Conservation (phyloP, 2,329 filamentous ascomycete species). For the Nemania diffusa region DNA sequence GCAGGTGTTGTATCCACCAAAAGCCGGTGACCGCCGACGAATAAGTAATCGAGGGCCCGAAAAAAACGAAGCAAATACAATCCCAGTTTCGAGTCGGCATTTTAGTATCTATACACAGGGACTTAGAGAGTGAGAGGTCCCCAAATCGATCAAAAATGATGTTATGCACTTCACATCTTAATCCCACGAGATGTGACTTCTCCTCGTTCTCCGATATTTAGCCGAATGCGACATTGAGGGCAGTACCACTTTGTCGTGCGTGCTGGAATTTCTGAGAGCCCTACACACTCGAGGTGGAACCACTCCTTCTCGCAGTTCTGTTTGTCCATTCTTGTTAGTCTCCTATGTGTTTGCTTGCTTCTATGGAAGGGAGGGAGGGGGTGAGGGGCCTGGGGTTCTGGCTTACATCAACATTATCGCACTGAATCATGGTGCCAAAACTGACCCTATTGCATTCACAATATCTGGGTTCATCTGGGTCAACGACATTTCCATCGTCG, state of each 20-base stretch:
- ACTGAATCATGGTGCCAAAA: constrained; percentile 85
- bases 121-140: not conserved
- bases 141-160: not conserved
- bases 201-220: constrained; percentile 72
- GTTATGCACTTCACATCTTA: constrained; percentile 52
- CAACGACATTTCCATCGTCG: constrained; percentile 75
- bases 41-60: not conserved
- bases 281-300: constrained; percentile 86
- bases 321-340: constrained; percentile 43
- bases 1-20: not conserved
- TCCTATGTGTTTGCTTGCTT: constrained; percentile 24
- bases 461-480: constrained; percentile 79
- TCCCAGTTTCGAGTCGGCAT: not conserved
- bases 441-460: constrained; percentile 83
- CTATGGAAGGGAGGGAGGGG: constrained; percentile 20
- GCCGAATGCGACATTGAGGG: constrained; percentile 73
- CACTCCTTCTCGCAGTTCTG: constrained; percentile 81
- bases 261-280: constrained; percentile 72
- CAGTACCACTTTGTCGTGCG: constrained; percentile 87
- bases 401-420: constrained; percentile 80
- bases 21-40: not conserved
- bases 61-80: not conserved
- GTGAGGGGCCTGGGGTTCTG: constrained; percentile 30
- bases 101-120: not conserved
- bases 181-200: constrained; percentile 70